Percentiles rank a stretch among this genome's conserved stretches.
These are phyloP conservation scores for Barnettozyma sp. DNA, from an alignment of 805 yeast genomes.

Conservation along the genomic window DNA sequence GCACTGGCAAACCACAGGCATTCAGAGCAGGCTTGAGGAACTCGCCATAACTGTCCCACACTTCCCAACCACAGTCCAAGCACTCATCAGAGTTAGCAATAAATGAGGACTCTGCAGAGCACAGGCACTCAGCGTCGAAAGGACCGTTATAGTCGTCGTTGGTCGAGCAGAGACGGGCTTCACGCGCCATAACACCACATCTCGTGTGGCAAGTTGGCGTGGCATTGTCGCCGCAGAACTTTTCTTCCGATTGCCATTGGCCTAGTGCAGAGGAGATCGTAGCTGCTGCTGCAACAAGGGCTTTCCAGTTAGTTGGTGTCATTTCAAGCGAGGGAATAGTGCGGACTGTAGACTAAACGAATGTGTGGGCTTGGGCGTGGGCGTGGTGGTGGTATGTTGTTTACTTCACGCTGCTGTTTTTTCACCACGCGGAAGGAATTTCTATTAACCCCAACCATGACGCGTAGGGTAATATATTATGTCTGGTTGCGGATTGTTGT, in stretches of 20 bases:
- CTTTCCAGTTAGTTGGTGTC: slow-evolving; percentile 1
- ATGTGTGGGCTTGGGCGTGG: neutral
- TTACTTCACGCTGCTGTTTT: too few species aligned
- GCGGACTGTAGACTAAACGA: neutral
- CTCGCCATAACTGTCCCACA: slow-evolving; percentile 28
- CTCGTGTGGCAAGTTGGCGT: neutral
- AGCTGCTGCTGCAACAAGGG: slow-evolving; percentile 1
- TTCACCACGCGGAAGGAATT: too few species aligned
- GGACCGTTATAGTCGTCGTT: slow-evolving; percentile 17
- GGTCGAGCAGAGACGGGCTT: slow-evolving; percentile 1
- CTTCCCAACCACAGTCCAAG: slow-evolving; percentile 34
- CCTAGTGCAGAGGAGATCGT: slow-evolving; percentile 1
- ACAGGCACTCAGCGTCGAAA: slow-evolving; percentile 21
- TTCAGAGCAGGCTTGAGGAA: slow-evolving; percentile 25
- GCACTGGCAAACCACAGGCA: slow-evolving; percentile 24
- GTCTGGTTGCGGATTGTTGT: too few species aligned
- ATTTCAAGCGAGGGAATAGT: neutral
- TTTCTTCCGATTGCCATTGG: slow-evolving; percentile 2
- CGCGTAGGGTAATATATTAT: too few species aligned
- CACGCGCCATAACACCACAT: slow-evolving; percentile 4
- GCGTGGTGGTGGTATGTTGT: neutral
- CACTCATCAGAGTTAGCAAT: slow-evolving; percentile 22
- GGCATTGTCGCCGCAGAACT: neutral
- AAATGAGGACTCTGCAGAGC: slow-evolving; percentile 18
- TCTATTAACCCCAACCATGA: too few species aligned